Evolutionary conservation across 192 early-diverging fungal species (phyloP).

Genomic region (Rhizoclosmatium globosum): DNA sequence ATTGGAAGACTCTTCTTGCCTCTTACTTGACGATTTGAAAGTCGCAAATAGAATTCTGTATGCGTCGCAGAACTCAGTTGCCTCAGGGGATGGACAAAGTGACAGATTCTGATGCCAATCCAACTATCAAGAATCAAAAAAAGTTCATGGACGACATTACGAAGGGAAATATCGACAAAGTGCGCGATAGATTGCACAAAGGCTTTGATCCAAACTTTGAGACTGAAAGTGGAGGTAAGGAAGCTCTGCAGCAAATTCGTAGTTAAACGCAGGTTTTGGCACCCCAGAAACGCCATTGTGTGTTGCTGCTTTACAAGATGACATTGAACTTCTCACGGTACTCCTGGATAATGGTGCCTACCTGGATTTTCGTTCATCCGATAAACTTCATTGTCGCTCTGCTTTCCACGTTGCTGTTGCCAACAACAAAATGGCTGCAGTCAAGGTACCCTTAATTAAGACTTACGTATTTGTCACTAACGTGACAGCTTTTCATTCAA

Average conservation of each 20-base stretch:
- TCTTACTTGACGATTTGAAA: conserved; percentile 9
- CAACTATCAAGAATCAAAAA: conserved; percentile 60
- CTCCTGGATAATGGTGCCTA: conserved; percentile 59
- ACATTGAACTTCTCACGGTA: conserved; percentile 46
- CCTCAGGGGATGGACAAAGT: conserved; percentile 29
- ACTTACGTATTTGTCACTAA: too few relatives aligned
- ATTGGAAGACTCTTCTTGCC: conserved; percentile 1
- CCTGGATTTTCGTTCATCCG: conserved; percentile 53
- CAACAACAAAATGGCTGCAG: conserved; percentile 53
- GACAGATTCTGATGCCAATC: conserved; percentile 43
- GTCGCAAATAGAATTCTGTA: conserved; percentile 55
- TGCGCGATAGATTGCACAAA: conserved; percentile 47
- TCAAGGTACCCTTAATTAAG: conserved; percentile 39
- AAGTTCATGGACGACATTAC: conserved; percentile 57
- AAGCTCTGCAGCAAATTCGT: background rate
- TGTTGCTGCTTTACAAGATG: conserved; percentile 58
- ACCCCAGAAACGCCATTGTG: conserved; percentile 55
- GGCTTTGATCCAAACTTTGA: conserved; percentile 61
- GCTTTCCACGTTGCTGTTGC: conserved; percentile 59
- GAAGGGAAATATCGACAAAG: conserved; percentile 56
- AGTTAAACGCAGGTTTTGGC: conserved; percentile 15
- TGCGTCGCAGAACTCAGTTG: conserved; percentile 42
- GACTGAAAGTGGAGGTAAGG: conserved; percentile 52
- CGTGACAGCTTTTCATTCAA: conserved; percentile 45
- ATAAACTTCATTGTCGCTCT: conserved; percentile 55